A percentile compares a stretch with the other conserved stretches of the same genome.
Evolutionary conservation across 441 rosid species (phyloP).

Genomic region (Adansonia rubrostipa): DNA sequence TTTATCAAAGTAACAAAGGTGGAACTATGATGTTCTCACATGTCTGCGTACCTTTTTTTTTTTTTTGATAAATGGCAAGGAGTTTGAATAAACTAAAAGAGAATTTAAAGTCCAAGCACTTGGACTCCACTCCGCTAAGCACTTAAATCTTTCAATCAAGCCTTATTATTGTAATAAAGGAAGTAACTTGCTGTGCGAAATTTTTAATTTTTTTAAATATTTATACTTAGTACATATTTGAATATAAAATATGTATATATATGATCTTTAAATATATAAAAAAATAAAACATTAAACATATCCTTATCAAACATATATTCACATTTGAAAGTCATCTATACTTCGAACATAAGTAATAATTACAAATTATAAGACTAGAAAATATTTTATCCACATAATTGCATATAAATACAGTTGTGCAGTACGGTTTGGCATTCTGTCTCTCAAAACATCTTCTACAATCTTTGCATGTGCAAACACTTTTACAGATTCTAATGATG

Average conservation of each 20-base stretch:
- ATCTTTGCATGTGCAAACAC: neutral
- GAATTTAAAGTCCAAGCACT: no score
- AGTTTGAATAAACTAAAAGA: neutral
- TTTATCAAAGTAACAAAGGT: neutral
- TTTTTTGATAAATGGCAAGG: neutral
- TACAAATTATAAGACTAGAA: neutral
- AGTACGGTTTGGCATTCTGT: neutral
- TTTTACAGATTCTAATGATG: neutral
- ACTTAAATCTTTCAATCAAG: no score
- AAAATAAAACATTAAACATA: no score
- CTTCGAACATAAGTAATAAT: no score
- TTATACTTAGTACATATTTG: no score
- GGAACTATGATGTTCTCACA: constrained; percentile 12
- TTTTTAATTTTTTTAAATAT: no score
- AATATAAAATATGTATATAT: no score
- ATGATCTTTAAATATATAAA: no score
- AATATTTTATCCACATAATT: constrained; percentile 10
- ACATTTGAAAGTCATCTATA: no score
- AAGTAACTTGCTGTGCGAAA: neutral
- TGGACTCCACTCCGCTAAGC: no score
- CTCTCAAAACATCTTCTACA: neutral
- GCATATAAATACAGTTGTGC: neutral
- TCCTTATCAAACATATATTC: no score
- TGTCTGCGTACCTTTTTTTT: neutral
- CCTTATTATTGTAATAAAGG: no score